Conservation (phyloP, 257 asterid species). For the Henckelia pumila region DNA sequence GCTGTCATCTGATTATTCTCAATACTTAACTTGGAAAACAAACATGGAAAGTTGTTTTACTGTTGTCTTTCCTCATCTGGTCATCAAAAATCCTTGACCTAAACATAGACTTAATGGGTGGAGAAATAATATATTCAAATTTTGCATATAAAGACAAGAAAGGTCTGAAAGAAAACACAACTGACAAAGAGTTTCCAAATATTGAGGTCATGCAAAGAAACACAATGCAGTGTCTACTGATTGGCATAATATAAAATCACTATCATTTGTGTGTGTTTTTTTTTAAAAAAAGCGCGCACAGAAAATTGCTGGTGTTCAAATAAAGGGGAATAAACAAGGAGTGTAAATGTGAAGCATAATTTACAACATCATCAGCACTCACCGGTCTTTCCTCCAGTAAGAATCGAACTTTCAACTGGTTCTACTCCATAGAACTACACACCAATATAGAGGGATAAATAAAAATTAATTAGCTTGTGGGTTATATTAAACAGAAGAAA, state of each 20-base stretch:
- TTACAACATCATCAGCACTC: conserved; percentile 18
- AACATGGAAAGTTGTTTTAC: background rate
- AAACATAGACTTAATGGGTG: background rate
- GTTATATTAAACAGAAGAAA: conserved; percentile 1
- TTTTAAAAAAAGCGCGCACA: background rate
- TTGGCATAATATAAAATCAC: background rate
- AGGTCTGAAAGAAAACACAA: background rate
- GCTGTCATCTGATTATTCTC: background rate
- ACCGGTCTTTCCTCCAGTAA: conserved; percentile 62
- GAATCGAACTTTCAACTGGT: conserved; percentile 42
- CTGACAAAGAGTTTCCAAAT: background rate
- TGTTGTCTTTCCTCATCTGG: background rate
- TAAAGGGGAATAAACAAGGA: background rate
- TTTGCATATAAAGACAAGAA: background rate
- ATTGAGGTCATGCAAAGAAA: background rate
- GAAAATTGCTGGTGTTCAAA: background rate
- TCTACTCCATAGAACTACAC: conserved; percentile 42
- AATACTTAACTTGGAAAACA: background rate
- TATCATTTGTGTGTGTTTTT: too few relatives aligned
- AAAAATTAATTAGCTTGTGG: background rate
- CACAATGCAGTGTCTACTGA: background rate
- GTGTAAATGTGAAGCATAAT: background rate
- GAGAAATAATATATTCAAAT: too few relatives aligned
- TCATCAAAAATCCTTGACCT: background rate
- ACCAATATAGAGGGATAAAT: background rate